A percentile compares a stretch with the other conserved stretches of the same genome.
phyloP scores from a whole-genome alignment of 1,139 yeast species.

The Pichia sp. region DNA sequence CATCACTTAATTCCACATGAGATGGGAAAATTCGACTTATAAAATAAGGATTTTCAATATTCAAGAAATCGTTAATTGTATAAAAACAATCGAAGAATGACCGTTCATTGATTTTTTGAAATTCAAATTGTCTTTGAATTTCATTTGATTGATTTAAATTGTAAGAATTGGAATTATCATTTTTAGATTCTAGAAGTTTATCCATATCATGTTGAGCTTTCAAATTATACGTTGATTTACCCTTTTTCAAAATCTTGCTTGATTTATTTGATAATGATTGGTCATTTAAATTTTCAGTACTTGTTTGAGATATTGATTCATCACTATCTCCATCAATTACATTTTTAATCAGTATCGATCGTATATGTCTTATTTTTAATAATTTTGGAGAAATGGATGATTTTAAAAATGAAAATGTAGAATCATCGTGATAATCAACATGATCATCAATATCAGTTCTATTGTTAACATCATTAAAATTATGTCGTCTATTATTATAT shows the following conservation, averaged over 20 bases:
- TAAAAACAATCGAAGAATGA: constrained; percentile 33
- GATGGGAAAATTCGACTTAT: constrained; percentile 34
- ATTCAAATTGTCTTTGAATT: constrained; percentile 27
- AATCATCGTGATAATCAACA: background rate
- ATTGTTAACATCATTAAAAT: background rate
- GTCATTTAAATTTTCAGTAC: background rate
- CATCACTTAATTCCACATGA: constrained; percentile 27
- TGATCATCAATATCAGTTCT: background rate
- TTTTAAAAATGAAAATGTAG: background rate
- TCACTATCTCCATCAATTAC: background rate
- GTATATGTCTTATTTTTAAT: constrained; percentile 12
- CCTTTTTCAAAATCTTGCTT: background rate
- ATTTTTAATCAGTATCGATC: constrained; percentile 17
- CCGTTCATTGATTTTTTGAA: constrained; percentile 27
- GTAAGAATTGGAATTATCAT: background rate
- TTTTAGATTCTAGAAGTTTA: no score
- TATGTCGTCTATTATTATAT: no score
- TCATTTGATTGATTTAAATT: constrained; percentile 13
- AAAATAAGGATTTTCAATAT: constrained; percentile 32
- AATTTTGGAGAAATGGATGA: constrained; percentile 4
- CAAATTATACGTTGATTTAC: constrained; percentile 3
- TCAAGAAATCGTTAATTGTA: constrained; percentile 30
- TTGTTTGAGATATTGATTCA: background rate
- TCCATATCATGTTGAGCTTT: background rate
- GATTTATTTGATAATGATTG: background rate